These are phyloP conservation scores for Secale cereale DNA, from an alignment of 176 grass and related monocot species.

Conservation along the genomic window DNA sequence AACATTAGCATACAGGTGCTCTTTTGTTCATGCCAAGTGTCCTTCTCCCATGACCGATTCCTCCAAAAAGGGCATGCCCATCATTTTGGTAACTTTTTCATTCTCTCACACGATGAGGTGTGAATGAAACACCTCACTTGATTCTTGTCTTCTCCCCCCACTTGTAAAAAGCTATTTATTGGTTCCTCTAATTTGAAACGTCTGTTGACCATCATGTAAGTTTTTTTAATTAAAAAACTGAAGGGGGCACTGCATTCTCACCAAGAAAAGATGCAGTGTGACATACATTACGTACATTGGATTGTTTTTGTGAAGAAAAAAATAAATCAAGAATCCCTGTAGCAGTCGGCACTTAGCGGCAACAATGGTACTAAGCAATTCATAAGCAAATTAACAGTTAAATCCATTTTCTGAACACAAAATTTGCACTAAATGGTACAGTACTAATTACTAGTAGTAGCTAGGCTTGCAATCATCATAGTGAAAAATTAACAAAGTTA, in stretches of 20 bases:
- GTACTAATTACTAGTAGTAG: not conserved
- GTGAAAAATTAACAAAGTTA: conserved; percentile 45
- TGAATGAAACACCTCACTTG: conserved; percentile 21
- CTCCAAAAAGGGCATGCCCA: not conserved
- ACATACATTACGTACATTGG: not conserved
- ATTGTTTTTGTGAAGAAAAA: not conserved
- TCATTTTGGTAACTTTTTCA: conserved; percentile 11
- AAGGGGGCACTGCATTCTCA: not conserved
- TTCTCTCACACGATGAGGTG: conserved; percentile 7
- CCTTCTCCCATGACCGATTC: not conserved
- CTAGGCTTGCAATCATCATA: conserved; percentile 38
- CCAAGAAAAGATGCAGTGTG: not conserved
- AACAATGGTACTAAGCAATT: not conserved
- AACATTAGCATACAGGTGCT: conserved; percentile 34
- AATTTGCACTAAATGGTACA: not conserved
- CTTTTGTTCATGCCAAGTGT: conserved; percentile 35
- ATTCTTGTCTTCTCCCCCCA: conserved; percentile 34
- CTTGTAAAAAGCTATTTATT: conserved; percentile 14
- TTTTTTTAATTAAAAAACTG: not conserved
- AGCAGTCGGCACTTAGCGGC: not conserved
- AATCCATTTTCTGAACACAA: conserved; percentile 1
- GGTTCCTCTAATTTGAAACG: conserved; percentile 28
- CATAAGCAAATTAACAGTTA: not conserved
- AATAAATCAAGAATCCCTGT: not conserved
- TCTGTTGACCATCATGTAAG: not conserved